Percentiles rank a stretch among this genome's conserved stretches.
phyloP scores from a whole-genome alignment of 78 protist species.

The Dictyostelium intermedium region DNA sequence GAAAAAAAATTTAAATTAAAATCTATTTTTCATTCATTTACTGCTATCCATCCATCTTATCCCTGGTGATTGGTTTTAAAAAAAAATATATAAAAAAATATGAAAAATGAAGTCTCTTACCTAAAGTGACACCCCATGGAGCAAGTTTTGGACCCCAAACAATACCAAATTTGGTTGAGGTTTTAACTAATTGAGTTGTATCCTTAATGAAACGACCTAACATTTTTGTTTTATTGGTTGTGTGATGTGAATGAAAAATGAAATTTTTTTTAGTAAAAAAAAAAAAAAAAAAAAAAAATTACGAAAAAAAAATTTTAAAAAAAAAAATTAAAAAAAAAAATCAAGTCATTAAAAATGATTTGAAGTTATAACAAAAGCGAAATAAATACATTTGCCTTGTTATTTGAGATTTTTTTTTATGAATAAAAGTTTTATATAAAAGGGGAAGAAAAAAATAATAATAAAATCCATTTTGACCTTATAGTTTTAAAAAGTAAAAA shows the following conservation, averaged over 20 bases:
- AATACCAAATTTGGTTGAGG: conserved; percentile 5
- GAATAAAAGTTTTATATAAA: too few relatives aligned
- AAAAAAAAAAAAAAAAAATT: neutral
- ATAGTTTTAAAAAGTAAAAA: too few relatives aligned
- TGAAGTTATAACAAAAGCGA: too few relatives aligned
- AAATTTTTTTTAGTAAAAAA: neutral
- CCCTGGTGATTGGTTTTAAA: neutral
- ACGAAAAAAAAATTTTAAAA: neutral
- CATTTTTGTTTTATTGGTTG: neutral
- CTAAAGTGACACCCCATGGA: conserved; percentile 34
- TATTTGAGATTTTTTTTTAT: too few relatives aligned
- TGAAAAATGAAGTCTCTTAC: neutral
- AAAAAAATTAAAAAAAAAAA: neutral
- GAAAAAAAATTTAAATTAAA: neutral
- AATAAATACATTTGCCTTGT: too few relatives aligned
- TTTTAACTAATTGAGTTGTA: neutral
- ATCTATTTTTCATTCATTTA: neutral
- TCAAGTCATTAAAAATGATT: neutral
- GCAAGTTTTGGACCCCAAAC: conserved; percentile 32
- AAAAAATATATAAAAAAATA: neutral
- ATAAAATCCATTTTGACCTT: too few relatives aligned
- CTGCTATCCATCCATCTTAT: neutral
- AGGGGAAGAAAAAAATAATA: too few relatives aligned
- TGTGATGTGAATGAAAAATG: neutral
- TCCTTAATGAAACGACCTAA: neutral